These are phyloP conservation scores for Sarcodon aspratus DNA, from an alignment of 768 basidiomycete species.

Conservation along the genomic window DNA sequence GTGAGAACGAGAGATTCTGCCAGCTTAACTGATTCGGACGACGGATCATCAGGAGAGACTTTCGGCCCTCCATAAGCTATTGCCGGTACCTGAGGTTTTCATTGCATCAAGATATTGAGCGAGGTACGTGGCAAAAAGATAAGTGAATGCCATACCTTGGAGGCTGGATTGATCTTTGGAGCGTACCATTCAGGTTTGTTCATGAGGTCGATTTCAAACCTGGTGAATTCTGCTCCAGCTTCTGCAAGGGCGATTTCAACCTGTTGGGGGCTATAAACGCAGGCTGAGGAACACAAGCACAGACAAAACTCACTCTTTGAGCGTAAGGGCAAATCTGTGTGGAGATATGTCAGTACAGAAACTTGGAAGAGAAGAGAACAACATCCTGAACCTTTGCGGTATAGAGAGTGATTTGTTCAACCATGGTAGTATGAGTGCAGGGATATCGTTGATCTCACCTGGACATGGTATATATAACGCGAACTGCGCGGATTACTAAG, in stretches of 20 bases:
- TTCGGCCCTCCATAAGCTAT: constrained; percentile 52
- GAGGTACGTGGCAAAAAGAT: neutral
- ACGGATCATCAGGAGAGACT: constrained; percentile 42
- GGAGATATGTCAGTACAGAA: too few species aligned
- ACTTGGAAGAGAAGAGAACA: too few species aligned
- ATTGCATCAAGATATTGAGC: neutral
- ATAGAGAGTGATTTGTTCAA: neutral
- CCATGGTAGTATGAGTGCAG: neutral
- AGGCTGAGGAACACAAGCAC: neutral
- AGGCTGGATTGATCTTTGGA: constrained; percentile 50
- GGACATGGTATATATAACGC: too few species aligned
- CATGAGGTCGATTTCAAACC: constrained; percentile 45
- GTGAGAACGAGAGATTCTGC: constrained; percentile 56
- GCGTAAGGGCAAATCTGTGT: constrained; percentile 46
- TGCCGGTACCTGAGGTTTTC: constrained; percentile 39
- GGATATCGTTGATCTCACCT: neutral
- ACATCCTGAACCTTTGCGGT: neutral
- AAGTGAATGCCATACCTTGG: constrained; percentile 34
- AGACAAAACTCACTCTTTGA: constrained; percentile 30
- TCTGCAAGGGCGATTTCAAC: constrained; percentile 54
- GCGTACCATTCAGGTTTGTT: constrained; percentile 68
- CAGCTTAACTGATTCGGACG: constrained; percentile 47
- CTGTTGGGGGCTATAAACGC: constrained; percentile 16
- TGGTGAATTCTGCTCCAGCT: constrained; percentile 32
- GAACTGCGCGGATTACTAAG: too few species aligned